Evolutionary conservation across 2,329 filamentous ascomycete species (phyloP), one percentile per base, ranked within the genome.

Genomic region (Claviceps digitariae): DNA sequence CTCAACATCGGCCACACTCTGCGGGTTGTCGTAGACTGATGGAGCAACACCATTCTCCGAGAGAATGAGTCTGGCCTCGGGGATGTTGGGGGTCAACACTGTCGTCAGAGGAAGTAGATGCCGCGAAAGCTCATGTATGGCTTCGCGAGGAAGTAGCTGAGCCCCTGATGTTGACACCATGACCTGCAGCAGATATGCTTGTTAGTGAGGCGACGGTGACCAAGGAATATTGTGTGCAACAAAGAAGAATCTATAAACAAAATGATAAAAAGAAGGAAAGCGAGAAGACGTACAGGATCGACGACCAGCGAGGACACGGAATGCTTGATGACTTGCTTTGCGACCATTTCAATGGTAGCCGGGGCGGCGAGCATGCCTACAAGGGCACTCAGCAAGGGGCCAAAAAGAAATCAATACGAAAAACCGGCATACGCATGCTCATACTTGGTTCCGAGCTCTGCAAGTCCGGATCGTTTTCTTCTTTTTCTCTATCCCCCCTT

Each of bases 141-240:
- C 85, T 9, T 78, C 72, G 40, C 76, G 66, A 0, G 83, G 82
- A 20, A 91, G 75, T 1, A 93, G 74, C 57, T 79, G 72, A 9
- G 84, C 78, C 25, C 87, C 87, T n/a, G 82, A 87, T 1, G 87
- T 91, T 29, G 87, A 85, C 10, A 96, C 81, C 90, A 97, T 96
- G 54, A 97, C 90, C 88, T 93, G 34, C 45, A 59, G 53, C 20
- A 31, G 54, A 55, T 50, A 38, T 31, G 52, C 52, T 43, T 43
- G n/a, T 49, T 44, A 59, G 29, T 49, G 36, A 36, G 17, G 46
- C 13, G n/a, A 29, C 12, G n/a, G 13, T 3, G 46, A 17, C 2
- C 10, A 20, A 47, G 9, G n/a, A n/a, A n/a, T n/a, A 12, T 21
- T 20, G 10, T 4, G 9, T 23, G 5, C 9, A 23, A 43, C 25